phyloP scores from a whole-genome alignment of 352 stramenopile genomes.

The Phytopythium litorale region DNA sequence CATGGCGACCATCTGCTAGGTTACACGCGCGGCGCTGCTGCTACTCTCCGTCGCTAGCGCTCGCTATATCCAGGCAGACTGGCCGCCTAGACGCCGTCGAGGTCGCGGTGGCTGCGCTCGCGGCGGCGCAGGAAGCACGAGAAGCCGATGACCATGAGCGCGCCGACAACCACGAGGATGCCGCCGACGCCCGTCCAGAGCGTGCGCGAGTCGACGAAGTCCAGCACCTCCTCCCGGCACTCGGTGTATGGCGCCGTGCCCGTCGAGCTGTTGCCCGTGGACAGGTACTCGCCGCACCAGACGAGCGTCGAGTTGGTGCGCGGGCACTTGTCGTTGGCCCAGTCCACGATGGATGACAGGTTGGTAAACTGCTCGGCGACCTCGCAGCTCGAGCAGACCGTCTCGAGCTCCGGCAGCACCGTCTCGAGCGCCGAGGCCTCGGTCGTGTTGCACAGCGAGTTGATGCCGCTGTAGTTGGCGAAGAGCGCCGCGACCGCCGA shows the following conservation, averaged over 20 bases:
- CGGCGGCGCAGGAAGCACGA: conserved; percentile 38
- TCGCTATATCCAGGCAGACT: too few relatives aligned
- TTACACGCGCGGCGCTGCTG: too few relatives aligned
- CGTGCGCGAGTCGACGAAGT: conserved; percentile 33
- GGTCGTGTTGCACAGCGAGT: conserved; percentile 42
- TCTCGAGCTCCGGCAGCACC: conserved; percentile 28
- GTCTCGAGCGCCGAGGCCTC: background rate
- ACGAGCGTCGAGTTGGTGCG: conserved; percentile 39
- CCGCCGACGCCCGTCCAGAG: conserved; percentile 35
- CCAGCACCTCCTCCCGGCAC: conserved; percentile 43
- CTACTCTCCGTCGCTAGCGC: too few relatives aligned
- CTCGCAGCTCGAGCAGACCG: conserved; percentile 47
- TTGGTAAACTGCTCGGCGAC: conserved; percentile 53
- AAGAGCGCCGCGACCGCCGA: conserved; percentile 31
- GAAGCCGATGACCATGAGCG: conserved; percentile 42
- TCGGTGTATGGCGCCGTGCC: conserved; percentile 45
- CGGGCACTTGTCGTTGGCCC: conserved; percentile 75
- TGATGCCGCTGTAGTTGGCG: conserved; percentile 43
- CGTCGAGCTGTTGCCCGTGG: conserved; percentile 21
- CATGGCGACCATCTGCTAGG: too few relatives aligned
- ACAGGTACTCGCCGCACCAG: conserved; percentile 65
- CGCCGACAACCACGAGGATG: conserved; percentile 29
- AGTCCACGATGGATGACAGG: conserved; percentile 72
- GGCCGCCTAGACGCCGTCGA: conserved; percentile 3
- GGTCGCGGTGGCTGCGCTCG: conserved; percentile 15